A percentile compares a stretch with the other conserved stretches of the same genome.
Evolutionary conservation across 2,329 filamentous ascomycete genomes (phyloP).

Genomic region (Ophiostoma angusticollis): DNA sequence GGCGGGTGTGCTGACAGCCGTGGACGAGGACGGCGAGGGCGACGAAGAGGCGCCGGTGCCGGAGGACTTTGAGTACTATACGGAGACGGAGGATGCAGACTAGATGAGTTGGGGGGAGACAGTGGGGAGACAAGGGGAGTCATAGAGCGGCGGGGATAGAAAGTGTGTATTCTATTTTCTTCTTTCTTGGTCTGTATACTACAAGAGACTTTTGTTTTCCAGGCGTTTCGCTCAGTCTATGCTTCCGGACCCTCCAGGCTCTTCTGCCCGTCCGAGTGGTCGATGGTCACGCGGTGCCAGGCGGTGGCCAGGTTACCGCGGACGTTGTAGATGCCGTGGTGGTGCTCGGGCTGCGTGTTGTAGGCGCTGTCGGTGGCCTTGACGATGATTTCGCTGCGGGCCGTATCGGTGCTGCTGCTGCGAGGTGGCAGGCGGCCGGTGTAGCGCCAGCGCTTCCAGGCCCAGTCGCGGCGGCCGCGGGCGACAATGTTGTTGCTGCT

Average conservation of each 20-base stretch:
- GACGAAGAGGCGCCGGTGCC: conserved; percentile 61
- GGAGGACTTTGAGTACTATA: conserved; percentile 66
- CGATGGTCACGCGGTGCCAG: conserved; percentile 44
- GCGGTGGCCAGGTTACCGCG: conserved; percentile 54
- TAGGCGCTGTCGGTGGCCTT: conserved; percentile 55
- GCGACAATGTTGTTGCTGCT: conserved; percentile 9
- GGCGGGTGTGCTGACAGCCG: conserved; percentile 68
- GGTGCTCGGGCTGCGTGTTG: conserved; percentile 52
- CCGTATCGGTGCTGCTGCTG: not conserved
- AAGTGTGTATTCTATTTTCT: too few relatives aligned
- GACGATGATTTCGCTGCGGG: conserved; percentile 39
- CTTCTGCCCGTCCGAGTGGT: conserved; percentile 8
- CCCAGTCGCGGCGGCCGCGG: conserved; percentile 33
- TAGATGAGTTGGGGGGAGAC: too few relatives aligned
- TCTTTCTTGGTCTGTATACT: conserved; percentile 5
- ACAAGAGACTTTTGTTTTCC: not conserved
- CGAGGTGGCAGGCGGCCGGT: conserved; percentile 27
- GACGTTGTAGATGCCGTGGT: conserved; percentile 48
- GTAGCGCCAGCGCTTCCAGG: conserved; percentile 53
- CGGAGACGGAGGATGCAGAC: conserved; percentile 51
- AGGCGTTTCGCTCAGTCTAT: too few relatives aligned
- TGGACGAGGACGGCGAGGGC: conserved; percentile 72
- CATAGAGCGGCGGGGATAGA: too few relatives aligned
- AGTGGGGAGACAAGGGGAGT: conserved; percentile 22
- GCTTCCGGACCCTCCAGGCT: not conserved